phyloP scores from a whole-genome alignment of 176 grass and related monocot genomes.

The Elaeis guineensis region DNA sequence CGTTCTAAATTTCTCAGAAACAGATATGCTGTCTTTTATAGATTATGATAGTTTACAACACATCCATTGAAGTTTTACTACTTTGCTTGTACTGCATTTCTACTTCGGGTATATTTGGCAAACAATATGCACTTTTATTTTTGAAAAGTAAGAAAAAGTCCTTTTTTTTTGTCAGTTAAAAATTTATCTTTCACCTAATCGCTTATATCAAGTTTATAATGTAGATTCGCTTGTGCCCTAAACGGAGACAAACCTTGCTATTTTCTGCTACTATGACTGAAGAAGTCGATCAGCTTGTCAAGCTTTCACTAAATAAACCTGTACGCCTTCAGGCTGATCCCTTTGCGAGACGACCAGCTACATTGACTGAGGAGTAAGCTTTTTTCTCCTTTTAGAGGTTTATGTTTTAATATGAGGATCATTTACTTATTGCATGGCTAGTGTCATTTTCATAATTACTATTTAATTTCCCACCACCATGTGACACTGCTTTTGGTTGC shows the following conservation, averaged over 20 bases:
- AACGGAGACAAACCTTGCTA: slow-evolving; percentile 85
- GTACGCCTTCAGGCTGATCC: slow-evolving; percentile 88
- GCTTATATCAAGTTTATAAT: background rate
- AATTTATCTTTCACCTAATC: too few relatives aligned
- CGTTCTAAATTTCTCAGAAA: too few relatives aligned
- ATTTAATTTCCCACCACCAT: background rate
- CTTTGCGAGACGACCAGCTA: slow-evolving; percentile 63
- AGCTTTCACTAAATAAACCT: slow-evolving; percentile 87
- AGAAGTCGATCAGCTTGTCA: slow-evolving; percentile 73
- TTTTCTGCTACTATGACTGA: slow-evolving; percentile 98
- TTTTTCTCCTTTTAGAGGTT: slow-evolving; percentile 10
- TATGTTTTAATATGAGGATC: slow-evolving; percentile 1
- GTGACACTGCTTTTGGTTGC: background rate
- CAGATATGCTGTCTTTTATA: too few relatives aligned
- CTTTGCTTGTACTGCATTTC: too few relatives aligned
- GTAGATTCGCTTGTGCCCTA: slow-evolving; percentile 86
- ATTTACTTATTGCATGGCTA: too few relatives aligned
- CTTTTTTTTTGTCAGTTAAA: too few relatives aligned
- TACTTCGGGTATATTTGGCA: too few relatives aligned
- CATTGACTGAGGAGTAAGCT: slow-evolving; percentile 80
- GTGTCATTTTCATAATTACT: slow-evolving; percentile 13
- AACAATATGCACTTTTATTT: too few relatives aligned
- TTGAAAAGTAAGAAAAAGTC: too few relatives aligned
- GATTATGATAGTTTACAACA: too few relatives aligned
- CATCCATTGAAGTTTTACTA: too few relatives aligned